Percentiles rank a stretch among this genome's conserved stretches.
Evolutionary conservation across 2,329 filamentous ascomycete species (phyloP).

Genomic region (Penicillium nordicum): DNA sequence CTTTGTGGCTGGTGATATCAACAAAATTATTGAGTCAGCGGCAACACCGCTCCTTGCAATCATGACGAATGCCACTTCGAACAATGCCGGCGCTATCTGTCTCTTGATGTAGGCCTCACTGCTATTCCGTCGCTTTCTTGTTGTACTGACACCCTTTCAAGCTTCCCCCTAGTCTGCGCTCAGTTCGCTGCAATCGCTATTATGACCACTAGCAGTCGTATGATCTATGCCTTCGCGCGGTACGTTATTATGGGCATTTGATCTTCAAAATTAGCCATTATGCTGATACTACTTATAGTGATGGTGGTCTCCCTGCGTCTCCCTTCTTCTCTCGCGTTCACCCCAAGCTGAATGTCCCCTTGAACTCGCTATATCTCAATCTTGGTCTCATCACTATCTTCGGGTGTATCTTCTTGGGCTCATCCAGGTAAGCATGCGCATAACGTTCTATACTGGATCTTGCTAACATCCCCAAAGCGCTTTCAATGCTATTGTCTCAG

Average conservation of each 20-base stretch:
- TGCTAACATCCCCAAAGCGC: constrained; percentile 40
- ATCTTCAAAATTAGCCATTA: too few relatives aligned
- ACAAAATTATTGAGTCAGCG: constrained; percentile 53
- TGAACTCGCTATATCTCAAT: constrained; percentile 64
- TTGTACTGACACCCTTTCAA: constrained; percentile 16
- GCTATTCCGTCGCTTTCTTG: rapidly evolving
- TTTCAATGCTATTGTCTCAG: constrained; percentile 68
- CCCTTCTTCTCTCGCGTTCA: constrained; percentile 61
- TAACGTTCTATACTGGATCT: not conserved
- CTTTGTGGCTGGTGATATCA: constrained; percentile 60
- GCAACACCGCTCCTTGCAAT: constrained; percentile 62
- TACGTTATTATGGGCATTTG: constrained; percentile 1
- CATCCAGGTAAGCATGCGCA: constrained; percentile 29
- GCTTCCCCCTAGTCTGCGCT: constrained; percentile 34
- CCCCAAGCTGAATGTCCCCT: constrained; percentile 58
- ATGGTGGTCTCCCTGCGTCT: constrained; percentile 64
- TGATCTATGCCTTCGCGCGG: constrained; percentile 37
- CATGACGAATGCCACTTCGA: constrained; percentile 60
- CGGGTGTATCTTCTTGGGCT: constrained; percentile 67
- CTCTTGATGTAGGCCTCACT: constrained; percentile 52
- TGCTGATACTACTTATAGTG: constrained; percentile 38
- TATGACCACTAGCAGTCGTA: constrained; percentile 37
- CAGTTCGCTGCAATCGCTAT: constrained; percentile 34
- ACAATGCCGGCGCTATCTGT: constrained; percentile 59
- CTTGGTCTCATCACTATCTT: constrained; percentile 62